These are phyloP conservation scores for Cenchrus fungigraminus DNA, from an alignment of 176 grass and related monocot genomes.

Conservation along the genomic window DNA sequence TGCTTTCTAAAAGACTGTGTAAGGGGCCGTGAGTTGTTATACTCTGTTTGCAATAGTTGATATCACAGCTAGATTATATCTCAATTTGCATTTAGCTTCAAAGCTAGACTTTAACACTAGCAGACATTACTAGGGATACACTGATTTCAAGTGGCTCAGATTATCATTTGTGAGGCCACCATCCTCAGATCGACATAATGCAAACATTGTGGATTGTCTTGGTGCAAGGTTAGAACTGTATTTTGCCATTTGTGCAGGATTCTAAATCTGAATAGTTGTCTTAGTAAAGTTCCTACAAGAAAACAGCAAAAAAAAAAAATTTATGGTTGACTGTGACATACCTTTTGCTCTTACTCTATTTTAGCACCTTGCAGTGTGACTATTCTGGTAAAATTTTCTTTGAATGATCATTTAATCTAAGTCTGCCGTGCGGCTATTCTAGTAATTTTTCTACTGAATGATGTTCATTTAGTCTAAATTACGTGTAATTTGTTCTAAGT, in stretches of 20 bases:
- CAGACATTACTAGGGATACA: not conserved
- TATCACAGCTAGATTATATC: not conserved
- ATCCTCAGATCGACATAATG: not conserved
- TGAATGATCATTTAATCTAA: not conserved
- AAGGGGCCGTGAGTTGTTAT: not conserved
- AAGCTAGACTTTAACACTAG: not conserved
- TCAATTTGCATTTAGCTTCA: not conserved
- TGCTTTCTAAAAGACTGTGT: not conserved
- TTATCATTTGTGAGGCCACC: not conserved
- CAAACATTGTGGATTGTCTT: not conserved
- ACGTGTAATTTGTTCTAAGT: not conserved
- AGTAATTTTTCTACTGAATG: not conserved
- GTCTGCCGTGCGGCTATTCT: not conserved
- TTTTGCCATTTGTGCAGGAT: not conserved
- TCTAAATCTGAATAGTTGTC: not conserved
- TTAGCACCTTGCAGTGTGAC: not conserved
- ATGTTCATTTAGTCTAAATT: not conserved
- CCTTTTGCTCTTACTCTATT: constrained; percentile 31
- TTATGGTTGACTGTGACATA: not conserved
- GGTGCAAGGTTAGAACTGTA: not conserved
- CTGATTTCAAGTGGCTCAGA: not conserved
- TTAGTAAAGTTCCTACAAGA: not conserved
- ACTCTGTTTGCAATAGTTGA: not conserved
- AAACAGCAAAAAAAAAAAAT: not conserved
- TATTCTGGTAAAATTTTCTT: not conserved